Percentiles rank a stretch among this genome's conserved stretches.
Evolutionary conservation across 768 basidiomycete genomes (phyloP).

Genomic region (Termitomyces sp.): DNA sequence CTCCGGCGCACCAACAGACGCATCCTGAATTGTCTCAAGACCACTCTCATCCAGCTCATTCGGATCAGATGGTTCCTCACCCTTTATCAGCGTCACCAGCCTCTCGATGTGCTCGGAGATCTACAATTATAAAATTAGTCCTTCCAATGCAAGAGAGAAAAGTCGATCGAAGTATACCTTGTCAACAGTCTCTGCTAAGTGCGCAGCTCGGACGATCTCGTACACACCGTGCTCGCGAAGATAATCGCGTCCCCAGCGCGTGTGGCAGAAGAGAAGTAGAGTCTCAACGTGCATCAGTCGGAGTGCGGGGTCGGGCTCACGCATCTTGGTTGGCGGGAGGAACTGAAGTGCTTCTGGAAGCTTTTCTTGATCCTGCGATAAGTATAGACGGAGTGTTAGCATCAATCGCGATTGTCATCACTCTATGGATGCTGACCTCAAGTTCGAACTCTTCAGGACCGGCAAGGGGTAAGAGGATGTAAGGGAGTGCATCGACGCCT

Average conservation of each 20-base stretch:
- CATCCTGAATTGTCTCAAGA: constrained; percentile 17
- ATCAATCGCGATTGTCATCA: background rate
- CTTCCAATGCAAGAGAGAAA: background rate
- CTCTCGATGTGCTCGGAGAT: constrained; percentile 86
- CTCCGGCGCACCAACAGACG: constrained; percentile 21
- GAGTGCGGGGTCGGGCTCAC: constrained; percentile 76
- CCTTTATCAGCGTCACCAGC: constrained; percentile 81
- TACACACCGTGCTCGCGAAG: constrained; percentile 83
- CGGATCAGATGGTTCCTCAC: constrained; percentile 61
- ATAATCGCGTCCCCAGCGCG: constrained; percentile 83
- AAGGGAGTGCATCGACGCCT: constrained; percentile 83
- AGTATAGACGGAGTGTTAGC: background rate
- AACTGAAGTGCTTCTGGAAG: constrained; percentile 85
- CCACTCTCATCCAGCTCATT: constrained; percentile 34
- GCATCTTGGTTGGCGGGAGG: constrained; percentile 77
- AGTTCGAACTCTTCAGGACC: constrained; percentile 95
- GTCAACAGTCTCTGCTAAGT: constrained; percentile 77
- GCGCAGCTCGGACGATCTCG: constrained; percentile 75
- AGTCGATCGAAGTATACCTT: constrained; percentile 45
- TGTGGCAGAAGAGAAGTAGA: constrained; percentile 84
- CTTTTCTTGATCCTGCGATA: constrained; percentile 79
- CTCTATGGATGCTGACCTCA: constrained; percentile 47
- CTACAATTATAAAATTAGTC: constrained; percentile 35
- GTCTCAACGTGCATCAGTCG: constrained; percentile 88
- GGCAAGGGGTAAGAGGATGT: constrained; percentile 85